Evolutionary conservation across 139 green algal genomes (phyloP), one percentile per base, ranked within the genome.

Genomic region (Astrephomene gubernaculifera): DNA sequence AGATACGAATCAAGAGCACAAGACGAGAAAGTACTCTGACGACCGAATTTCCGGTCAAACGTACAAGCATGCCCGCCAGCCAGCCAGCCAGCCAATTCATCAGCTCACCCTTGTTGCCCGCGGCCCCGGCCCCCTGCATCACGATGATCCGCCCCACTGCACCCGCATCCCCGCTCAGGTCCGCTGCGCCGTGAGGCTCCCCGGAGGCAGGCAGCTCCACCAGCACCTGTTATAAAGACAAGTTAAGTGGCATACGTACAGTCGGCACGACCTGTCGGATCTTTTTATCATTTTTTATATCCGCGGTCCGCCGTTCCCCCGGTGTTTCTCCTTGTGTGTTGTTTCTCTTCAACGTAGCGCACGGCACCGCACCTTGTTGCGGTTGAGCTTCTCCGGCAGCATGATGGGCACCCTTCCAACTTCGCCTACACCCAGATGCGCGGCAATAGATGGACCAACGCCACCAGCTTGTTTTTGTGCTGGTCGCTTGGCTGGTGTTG

Each of bases 141-240:
- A 83, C 39, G 3, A 93, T 49, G 38, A 94, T 36, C 0, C 92
- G 82, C 35, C 92, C 92, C 68, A 94, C 92, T 22, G 92, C 92
- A 12, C 92, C 92, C 36, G 87, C 83, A 63, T 94, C 92, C 4
- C 92, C 92, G 21, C 85, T 90, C 27, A 94, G 87, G 82, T 94
- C 92, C 3, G 84, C 81, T 9, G 83, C 81, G 33, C 78, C 79
- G 43, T 82, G 31, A 31, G 83, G 69, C 24, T 43, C 25, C 0
- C 14, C 33, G 44, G 35, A 39, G 45, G 87, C 36, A 12, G 87
- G 79, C 14, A 94, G 79, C 87, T 93, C 90, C 39, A 93, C 27
- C 49, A 95, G 70, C 1, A 93, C 84, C 89, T 94, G 87, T n/a
- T n/a, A n/a, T n/a, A n/a, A n/a, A n/a, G n/a, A n/a, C n/a, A n/a